These are phyloP conservation scores for Euphrasia confusa DNA, from an alignment of 257 asterid genomes.

Conservation along the genomic window DNA sequence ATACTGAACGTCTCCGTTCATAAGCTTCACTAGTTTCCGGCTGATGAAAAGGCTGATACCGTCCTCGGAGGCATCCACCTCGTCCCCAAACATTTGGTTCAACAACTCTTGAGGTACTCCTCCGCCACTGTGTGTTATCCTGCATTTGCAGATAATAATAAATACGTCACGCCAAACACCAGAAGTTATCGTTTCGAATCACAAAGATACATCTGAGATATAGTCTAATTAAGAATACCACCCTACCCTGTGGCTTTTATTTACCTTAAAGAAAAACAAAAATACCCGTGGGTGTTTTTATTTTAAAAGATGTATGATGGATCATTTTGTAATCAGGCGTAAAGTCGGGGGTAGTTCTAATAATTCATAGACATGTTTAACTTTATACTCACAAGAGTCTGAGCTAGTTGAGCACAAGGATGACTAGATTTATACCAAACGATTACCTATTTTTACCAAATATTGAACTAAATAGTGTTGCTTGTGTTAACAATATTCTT, in stretches of 20 bases:
- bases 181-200: no score
- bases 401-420: not conserved
- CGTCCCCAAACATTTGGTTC: slow-evolving; percentile 73
- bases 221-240: not conserved
- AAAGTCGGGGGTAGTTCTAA: not conserved
- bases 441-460: not conserved
- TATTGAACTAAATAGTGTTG: no score
- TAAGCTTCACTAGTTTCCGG: slow-evolving; percentile 81
- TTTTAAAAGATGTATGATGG: not conserved
- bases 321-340: not conserved
- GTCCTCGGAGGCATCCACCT: slow-evolving; percentile 58
- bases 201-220: not conserved
- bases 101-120: slow-evolving; percentile 77
- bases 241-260: not conserved
- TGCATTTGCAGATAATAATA: slow-evolving; percentile 19
- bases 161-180: no score
- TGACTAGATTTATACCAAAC: not conserved
- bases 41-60: slow-evolving; percentile 83
- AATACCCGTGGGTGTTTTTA: not conserved
- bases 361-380: no score
- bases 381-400: not conserved
- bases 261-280: not conserved
- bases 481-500: no score
- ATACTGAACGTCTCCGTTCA: slow-evolving; percentile 97
- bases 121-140: slow-evolving; percentile 77